Conservation (phyloP, 306 rosid genomes). For the Fragaria ananassa region DNA sequence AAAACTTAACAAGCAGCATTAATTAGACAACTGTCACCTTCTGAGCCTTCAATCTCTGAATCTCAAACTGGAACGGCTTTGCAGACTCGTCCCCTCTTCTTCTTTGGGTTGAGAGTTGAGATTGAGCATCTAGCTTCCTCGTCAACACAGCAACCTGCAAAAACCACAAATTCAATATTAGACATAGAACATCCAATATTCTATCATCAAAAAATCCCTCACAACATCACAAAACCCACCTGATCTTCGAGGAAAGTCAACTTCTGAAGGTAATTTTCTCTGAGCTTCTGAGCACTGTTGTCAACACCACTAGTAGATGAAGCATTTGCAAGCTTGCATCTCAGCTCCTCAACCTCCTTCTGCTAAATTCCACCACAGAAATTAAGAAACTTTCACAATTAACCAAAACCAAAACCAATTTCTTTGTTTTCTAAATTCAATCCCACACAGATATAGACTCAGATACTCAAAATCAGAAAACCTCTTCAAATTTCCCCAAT, state of each 20-base stretch:
- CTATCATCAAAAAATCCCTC: background rate
- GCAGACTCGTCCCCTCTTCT: slow-evolving; percentile 58
- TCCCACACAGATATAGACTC: background rate
- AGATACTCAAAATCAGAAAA: background rate
- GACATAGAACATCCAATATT: background rate
- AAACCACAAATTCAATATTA: background rate
- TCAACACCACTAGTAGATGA: slow-evolving; percentile 38
- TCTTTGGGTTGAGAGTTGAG: slow-evolving; percentile 73
- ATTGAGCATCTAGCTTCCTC: slow-evolving; percentile 64
- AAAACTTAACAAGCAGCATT: slow-evolving; percentile 1
- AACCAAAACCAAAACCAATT: background rate
- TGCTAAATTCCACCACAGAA: slow-evolving; percentile 31
- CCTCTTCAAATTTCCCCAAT: background rate
- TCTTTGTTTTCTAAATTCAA: background rate
- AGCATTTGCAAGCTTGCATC: slow-evolving; percentile 36
- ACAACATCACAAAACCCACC: slow-evolving; percentile 40
- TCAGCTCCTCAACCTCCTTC: slow-evolving; percentile 72
- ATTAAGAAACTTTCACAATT: slow-evolving; percentile 20
- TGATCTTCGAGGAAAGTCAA: slow-evolving; percentile 72
- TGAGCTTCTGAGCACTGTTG: slow-evolving; percentile 62
- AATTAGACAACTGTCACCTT: slow-evolving; percentile 47
- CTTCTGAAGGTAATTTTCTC: slow-evolving; percentile 79
- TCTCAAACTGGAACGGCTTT: slow-evolving; percentile 57
- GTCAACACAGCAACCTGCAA: slow-evolving; percentile 69
- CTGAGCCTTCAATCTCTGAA: slow-evolving; percentile 78